Evolutionary conservation across 2,329 filamentous ascomycete genomes (phyloP), one percentile per base, ranked within the genome.

Genomic region (Teratosphaeria gauchensis): DNA sequence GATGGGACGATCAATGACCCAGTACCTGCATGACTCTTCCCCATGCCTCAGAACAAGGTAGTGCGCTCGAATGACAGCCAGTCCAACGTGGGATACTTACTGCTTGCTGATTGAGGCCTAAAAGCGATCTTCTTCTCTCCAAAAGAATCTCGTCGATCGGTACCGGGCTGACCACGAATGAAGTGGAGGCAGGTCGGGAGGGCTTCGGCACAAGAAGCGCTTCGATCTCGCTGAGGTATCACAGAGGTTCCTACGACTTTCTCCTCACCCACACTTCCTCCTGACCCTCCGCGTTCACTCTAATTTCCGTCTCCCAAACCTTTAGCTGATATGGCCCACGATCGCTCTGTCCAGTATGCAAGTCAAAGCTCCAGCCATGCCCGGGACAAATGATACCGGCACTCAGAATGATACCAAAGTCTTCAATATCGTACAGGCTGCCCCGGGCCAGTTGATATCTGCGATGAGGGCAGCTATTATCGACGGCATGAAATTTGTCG

Each of bases 381-480:
- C 87, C 87, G 0, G 85, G 84, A 68, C 86, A 89, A 0, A 78
- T 80, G 3, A 89, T 73, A 0, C 85, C 86, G 0, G 83, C 78
- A 57, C 83, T 86, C 6, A 87, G 69, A 4, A 80, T 76, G 2
- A 87, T 73, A 0, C 86, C 86, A 67, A 88, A 89, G 61, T 89
- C 86, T 64, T 89, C 86, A 64, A 89, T 88, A 57, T 89, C 86
- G 59, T 88, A 88, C 0, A 84, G 76, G 0, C 73, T 80, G 0
- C 83, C 85, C 51, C 81, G 78, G 0, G 84, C 87, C 1, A 89
- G 77, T 0, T 86, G 85, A 59, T 81, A 89, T 0, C 84, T 81
- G 1, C 82, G 83, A 64, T 89, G 86, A 1, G 86, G 86, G 59
- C 86, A 89, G 77, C 87, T 85, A 74, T 88, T 85, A 59, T 89